Base-by-base conservation (phyloP, 345 rosid genomes). In the Carallia pectinifolia region DNA sequence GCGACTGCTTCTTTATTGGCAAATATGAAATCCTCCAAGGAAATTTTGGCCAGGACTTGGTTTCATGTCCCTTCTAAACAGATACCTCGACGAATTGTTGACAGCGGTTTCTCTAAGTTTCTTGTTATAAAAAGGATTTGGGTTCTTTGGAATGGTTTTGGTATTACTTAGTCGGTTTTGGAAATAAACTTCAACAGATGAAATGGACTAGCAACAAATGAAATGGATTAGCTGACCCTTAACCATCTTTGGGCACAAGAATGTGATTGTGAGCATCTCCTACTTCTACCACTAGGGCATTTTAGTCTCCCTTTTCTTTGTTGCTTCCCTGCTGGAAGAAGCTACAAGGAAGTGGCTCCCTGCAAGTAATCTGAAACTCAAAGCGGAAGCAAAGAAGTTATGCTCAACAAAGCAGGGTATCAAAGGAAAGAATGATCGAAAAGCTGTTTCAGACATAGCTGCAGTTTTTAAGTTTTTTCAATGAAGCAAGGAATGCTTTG, bases 401-500 rank as follows among this genome's bases (percentile, higher is more conserved):
- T 77, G 62, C 75, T 77, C 65, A 61, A 60, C 67, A 76, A 77
- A 71, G 40, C 53, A 76, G 38, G 54, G 58, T 17, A 69, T 39
- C 72, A 65, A 79, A 77, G 66, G 19, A 73, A 64, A 58, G 74
- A 68, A 77, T 60, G 70, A 31, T 5, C 27, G 40, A 48, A 61
- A 66, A 53, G 59, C 58, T 67, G 58, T 64, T 64, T 54, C 31
- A 37, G 68, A 65, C 29, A 67, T 72, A 47, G 36, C 53, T 10
- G 44, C 39, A 6, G 6, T 60, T 3, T 58, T 61, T 58, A 37
- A 31, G 23, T 23, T 62, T 65, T 30, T 10, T 69, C 50, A 60
- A 44, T 70, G 61, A 88, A 82, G 90, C 74, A 86, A 91, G 84
- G 92, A 80, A 87, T 84, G 88, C 39, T 80, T 79, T 87, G 74